Evolutionary conservation across 73 alveolate genomes (phyloP), one percentile per base, ranked within the genome.

Genomic region (Stentor roeselii): DNA sequence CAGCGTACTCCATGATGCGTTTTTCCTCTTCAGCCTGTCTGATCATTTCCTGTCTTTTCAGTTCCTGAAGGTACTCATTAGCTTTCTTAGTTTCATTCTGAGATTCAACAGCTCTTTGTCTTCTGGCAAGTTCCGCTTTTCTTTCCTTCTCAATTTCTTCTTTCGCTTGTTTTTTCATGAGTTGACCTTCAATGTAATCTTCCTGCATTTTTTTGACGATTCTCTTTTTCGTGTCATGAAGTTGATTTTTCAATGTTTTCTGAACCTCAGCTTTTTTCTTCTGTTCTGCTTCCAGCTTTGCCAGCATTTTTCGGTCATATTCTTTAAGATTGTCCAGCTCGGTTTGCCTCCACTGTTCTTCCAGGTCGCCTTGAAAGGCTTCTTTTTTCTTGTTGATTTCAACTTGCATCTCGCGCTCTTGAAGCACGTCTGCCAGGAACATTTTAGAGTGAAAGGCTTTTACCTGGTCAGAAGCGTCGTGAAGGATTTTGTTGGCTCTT

Each of bases 361-460:
- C 93, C 6, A 94, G 78, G 31, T 88, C 60, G 61, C 86, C 85
- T 42, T 90, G 94, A 35, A 87, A 82, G 6, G 87, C 90, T 37
- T 82, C 83, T 88, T 90, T 92, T 82, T 84, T 87, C 67, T 84
- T 86, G 82, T 85, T 89, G 38, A 95, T 89, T 42, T 90, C 87
- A 76, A 75, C 83, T 83, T 91, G 93, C 87, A 84, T 61, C 78
- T 89, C 92, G 78, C 95, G 60, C 84, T 95, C 99, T 67, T 92
- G 86, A 84, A 90, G 75, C 39, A 93, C 85, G 61, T 95, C 99
- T 35, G 95, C 90, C 88, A 91, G 39, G 60, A 89, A 40, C 95
- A 95, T 80, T 85, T 92, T 89, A 60, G 94, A 38, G 77, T 94
- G 91, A 90, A 95, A 93, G 39, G 95, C 94, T 87, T 95, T 95